Percentiles rank a stretch among this genome's conserved stretches.
These are phyloP conservation scores for Debaryomyces hansenii DNA, from an alignment of 805 yeast species.

Conservation along the genomic window DNA sequence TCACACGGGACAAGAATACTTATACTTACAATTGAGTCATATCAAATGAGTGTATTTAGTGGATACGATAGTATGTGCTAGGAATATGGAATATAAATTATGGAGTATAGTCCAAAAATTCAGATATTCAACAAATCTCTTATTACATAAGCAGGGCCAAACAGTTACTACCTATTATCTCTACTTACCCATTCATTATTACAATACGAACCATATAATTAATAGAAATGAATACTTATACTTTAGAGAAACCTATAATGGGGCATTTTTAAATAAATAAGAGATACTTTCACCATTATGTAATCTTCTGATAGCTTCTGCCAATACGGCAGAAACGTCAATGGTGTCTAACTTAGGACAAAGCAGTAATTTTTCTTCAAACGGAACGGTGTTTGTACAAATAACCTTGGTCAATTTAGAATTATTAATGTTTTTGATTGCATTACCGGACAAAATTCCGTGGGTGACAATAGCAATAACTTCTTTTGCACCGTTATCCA, in stretches of 20 bases:
- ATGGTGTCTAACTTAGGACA: conserved; percentile 76
- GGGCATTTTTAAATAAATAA: conserved; percentile 71
- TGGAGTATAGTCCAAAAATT: too few species aligned
- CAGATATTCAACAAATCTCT: too few species aligned
- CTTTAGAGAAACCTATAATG: conserved; percentile 17
- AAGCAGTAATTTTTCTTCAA: conserved; percentile 55
- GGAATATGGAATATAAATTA: too few species aligned
- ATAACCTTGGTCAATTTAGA: conserved; percentile 72
- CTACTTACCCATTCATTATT: too few species aligned
- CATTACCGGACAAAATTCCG: conserved; percentile 87
- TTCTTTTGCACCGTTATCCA: conserved; percentile 76
- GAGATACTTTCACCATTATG: conserved; percentile 97
- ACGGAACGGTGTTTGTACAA: conserved; percentile 93
- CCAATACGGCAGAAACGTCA: conserved; percentile 83
- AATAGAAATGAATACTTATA: too few species aligned
- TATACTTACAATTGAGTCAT: neutral
- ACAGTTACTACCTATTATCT: too few species aligned
- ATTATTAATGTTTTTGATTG: conserved; percentile 67
- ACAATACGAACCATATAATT: too few species aligned
- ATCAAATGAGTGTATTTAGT: neutral
- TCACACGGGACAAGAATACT: neutral
- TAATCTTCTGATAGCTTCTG: conserved; percentile 90
- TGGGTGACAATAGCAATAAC: conserved; percentile 96
- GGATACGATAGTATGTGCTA: too few species aligned
- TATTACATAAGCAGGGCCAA: too few species aligned